Conservation (phyloP, 345 rosid genomes). For the Luvunga scandens region DNA sequence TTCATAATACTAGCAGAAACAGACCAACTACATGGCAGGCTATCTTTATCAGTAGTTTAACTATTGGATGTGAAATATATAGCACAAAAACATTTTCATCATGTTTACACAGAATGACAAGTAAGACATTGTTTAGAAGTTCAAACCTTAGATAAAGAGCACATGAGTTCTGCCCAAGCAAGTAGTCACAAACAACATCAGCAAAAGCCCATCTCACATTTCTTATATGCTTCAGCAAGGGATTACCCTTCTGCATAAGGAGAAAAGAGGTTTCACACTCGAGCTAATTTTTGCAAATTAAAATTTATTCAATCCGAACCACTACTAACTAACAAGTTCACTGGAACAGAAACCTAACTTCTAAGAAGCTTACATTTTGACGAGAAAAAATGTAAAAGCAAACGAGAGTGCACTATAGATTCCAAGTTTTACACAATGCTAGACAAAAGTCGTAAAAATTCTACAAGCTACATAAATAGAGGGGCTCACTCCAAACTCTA, state of each 20-base stretch:
- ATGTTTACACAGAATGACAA: not conserved
- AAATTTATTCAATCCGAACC: not conserved
- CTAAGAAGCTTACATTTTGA: not conserved
- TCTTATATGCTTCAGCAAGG: slow-evolving; percentile 81
- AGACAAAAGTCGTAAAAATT: not conserved
- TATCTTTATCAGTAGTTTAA: not conserved
- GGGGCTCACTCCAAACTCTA: not conserved
- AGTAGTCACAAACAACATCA: slow-evolving; percentile 70
- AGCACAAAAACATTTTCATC: not conserved
- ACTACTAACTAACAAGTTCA: not conserved
- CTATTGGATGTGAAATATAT: not conserved
- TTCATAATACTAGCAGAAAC: not conserved
- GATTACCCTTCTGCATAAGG: slow-evolving; percentile 83
- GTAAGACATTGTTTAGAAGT: not conserved
- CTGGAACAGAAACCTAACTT: not conserved
- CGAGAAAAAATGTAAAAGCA: not conserved
- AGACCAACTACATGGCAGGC: not conserved
- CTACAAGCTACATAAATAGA: not conserved
- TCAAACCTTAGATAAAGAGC: slow-evolving; percentile 85
- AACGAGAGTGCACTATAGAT: not conserved
- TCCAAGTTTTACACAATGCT: not conserved
- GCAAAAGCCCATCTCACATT: slow-evolving; percentile 83
- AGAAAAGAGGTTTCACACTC: slow-evolving; percentile 4
- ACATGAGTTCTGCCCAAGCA: slow-evolving; percentile 77
- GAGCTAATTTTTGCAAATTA: not conserved